Conservation (phyloP, 495 filamentous ascomycete species). For the Talaromyces wortmannii region DNA sequence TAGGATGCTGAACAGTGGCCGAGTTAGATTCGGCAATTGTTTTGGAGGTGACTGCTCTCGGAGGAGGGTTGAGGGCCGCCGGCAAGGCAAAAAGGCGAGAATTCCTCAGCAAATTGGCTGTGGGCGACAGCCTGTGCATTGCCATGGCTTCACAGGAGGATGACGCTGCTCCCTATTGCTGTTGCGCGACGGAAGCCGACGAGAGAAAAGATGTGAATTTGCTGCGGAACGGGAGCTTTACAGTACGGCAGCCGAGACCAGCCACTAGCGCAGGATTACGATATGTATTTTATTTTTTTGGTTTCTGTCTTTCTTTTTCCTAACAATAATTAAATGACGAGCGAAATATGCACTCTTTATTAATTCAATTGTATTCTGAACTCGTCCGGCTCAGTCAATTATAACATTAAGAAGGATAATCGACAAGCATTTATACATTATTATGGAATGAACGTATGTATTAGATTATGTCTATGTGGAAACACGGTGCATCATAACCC, state of each 20-base stretch:
- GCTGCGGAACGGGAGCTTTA: neutral
- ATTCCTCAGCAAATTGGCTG: conserved; percentile 56
- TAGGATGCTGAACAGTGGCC: conserved; percentile 73
- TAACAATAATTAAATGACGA: too few species aligned
- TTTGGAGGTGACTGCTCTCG: conserved; percentile 31
- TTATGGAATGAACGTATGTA: too few species aligned
- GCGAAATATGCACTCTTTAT: too few species aligned
- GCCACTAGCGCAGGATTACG: neutral
- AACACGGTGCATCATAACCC: neutral
- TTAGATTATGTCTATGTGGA: conserved; percentile 1
- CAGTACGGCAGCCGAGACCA: neutral
- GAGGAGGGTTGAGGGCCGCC: conserved; percentile 42
- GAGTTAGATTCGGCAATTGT: conserved; percentile 48
- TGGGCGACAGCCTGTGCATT: conserved; percentile 46
- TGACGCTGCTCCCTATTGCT: neutral
- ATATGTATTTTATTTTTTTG: neutral
- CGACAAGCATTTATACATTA: too few species aligned
- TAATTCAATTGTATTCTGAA: too few species aligned
- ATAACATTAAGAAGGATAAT: too few species aligned
- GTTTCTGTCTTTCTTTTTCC: neutral
- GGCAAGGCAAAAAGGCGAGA: conserved; percentile 63
- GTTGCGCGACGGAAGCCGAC: conserved; percentile 6
- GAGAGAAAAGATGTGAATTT: conserved; percentile 29
- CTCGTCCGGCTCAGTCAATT: too few species aligned
- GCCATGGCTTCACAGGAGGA: conserved; percentile 30